phyloP scores from a whole-genome alignment of 2,329 filamentous ascomycete genomes.

The Lojkania enalia region DNA sequence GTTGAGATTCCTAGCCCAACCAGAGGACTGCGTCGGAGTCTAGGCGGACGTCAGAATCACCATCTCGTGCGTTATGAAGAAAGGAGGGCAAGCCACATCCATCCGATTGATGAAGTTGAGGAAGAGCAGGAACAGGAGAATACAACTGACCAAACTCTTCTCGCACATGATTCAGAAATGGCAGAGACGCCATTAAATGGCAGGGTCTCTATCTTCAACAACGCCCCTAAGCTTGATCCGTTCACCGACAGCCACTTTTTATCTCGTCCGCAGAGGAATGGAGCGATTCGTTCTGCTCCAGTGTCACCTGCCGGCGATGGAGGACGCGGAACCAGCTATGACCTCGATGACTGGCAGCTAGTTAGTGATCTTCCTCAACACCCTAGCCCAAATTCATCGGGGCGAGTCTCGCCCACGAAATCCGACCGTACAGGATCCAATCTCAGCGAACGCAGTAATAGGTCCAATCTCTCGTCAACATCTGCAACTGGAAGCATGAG shows the following conservation, averaged over 20 bases:
- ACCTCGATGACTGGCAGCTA: constrained; percentile 19
- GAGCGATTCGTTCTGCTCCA: constrained; percentile 26
- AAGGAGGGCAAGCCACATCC: constrained; percentile 58
- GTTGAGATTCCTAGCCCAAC: constrained; percentile 55
- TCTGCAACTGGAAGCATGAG: constrained; percentile 47
- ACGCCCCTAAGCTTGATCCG: constrained; percentile 44
- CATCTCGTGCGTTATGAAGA: constrained; percentile 52
- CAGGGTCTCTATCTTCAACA: constrained; percentile 29
- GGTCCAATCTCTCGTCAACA: constrained; percentile 49
- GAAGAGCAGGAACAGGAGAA: constrained; percentile 55
- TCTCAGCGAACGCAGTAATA: constrained; percentile 56
- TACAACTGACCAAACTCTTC: constrained; percentile 19
- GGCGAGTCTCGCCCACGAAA: constrained; percentile 54
- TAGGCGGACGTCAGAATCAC: constrained; percentile 41
- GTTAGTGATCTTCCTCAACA: constrained; percentile 15
- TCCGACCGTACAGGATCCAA: constrained; percentile 60
- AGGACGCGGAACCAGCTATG: constrained; percentile 5
- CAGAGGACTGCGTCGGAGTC: constrained; percentile 49
- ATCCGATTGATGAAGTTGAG: constrained; percentile 65
- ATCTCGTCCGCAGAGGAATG: too few relatives aligned
- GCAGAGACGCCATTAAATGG: constrained; percentile 20
- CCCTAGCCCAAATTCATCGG: constrained; percentile 26
- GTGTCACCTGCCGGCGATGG: constrained; percentile 25
- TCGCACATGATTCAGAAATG: constrained; percentile 30
- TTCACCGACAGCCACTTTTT: constrained; percentile 46